Evolutionary conservation across 306 rosid species (phyloP).

Genomic region (Cicer cuneatum): DNA sequence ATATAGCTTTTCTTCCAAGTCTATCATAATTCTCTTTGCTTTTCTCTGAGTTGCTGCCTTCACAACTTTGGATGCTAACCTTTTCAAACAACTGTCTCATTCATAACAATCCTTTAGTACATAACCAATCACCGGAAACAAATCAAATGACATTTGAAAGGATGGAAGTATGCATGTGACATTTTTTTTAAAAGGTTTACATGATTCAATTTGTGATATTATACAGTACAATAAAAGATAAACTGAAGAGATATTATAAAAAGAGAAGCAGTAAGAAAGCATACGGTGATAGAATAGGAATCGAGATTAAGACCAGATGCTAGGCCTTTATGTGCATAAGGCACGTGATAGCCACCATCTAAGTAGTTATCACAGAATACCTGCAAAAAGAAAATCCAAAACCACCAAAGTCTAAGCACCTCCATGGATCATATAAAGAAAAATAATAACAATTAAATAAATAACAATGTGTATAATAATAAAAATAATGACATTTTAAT

Average conservation of each 20-base stretch:
- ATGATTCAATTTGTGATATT: constrained; percentile 20
- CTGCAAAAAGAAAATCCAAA: constrained; percentile 50
- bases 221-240: constrained; percentile 13
- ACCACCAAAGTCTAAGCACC: constrained; percentile 25
- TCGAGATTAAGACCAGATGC: constrained; percentile 83
- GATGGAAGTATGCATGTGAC: neutral
- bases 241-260: constrained; percentile 20
- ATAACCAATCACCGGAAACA: constrained; percentile 12
- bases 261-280: constrained; percentile 46
- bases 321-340: constrained; percentile 88
- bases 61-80: constrained; percentile 91
- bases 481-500: neutral
- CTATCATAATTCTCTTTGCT: constrained; percentile 61
- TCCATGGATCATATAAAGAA: constrained; percentile 23
- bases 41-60: constrained; percentile 52
- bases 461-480: neutral
- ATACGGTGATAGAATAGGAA: constrained; percentile 74
- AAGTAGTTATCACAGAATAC: constrained; percentile 96
- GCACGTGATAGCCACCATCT: constrained; percentile 96
- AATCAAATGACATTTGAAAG: constrained; percentile 5
- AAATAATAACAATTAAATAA: neutral
- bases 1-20: constrained; percentile 77
- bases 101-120: constrained; percentile 41
- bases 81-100: constrained; percentile 66
- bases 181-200: neutral